These are phyloP conservation scores for Phycomyces blakesleeanus DNA, from an alignment of 192 early-diverging fungal species.

Conservation along the genomic window DNA sequence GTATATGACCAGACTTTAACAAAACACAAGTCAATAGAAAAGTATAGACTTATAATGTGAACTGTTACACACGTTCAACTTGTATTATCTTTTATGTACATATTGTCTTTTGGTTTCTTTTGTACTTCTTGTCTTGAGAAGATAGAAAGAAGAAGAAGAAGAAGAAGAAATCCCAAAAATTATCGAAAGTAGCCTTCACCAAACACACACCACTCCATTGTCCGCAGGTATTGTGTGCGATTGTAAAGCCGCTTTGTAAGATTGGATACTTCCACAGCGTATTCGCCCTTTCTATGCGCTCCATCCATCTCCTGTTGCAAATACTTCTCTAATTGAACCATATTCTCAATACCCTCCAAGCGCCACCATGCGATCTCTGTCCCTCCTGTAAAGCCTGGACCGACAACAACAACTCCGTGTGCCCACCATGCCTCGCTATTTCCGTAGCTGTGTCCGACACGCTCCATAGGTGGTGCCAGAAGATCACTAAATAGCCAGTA, in stretches of 20 bases:
- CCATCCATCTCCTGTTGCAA: background rate
- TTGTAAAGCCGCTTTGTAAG: conserved; percentile 15
- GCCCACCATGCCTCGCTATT: conserved; percentile 20
- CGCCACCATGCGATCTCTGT: conserved; percentile 7
- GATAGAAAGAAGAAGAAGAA: too few species aligned
- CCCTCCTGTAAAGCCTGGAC: conserved; percentile 2
- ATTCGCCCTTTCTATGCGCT: background rate
- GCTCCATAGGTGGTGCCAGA: background rate
- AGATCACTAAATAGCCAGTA: conserved; percentile 26
- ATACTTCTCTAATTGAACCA: conserved; percentile 14
- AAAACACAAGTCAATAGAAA: too few species aligned
- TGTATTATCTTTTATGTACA: background rate
- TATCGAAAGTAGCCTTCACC: conserved; percentile 12
- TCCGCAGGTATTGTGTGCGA: conserved; percentile 5
- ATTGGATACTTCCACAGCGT: background rate
- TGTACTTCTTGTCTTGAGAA: background rate
- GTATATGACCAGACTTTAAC: too few species aligned
- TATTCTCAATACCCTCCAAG: conserved; percentile 12
- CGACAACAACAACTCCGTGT: conserved; percentile 18
- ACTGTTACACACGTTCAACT: too few species aligned
- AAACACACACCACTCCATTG: conserved; percentile 3
- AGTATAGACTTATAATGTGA: too few species aligned
- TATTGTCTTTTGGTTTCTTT: background rate
- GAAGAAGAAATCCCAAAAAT: background rate
- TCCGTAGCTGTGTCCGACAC: background rate